A percentile compares a stretch with the other conserved stretches of the same genome.
Evolutionary conservation across 1,139 yeast species (phyloP).

Genomic region (Pichia sp.): DNA sequence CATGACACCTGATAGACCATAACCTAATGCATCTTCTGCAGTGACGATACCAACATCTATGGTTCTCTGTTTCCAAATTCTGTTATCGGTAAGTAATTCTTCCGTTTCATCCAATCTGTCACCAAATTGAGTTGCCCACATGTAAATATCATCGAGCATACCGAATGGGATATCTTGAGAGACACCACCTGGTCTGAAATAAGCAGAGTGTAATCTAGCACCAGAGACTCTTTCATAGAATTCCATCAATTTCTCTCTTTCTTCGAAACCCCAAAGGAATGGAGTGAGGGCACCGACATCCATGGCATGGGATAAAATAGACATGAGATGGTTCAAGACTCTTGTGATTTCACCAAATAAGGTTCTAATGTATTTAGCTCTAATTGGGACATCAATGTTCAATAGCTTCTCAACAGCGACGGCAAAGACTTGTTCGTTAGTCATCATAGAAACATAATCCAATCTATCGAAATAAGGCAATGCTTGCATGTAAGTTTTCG

Average conservation of each 20-base stretch:
- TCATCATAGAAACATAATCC: constrained; percentile 90
- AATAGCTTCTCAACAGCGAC: constrained; percentile 81
- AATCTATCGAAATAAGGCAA: constrained; percentile 84
- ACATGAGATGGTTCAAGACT: constrained; percentile 79
- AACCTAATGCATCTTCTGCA: constrained; percentile 83
- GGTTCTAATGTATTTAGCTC: constrained; percentile 82
- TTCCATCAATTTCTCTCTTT: constrained; percentile 89
- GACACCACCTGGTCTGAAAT: constrained; percentile 90
- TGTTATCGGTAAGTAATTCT: constrained; percentile 82
- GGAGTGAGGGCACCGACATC: constrained; percentile 95
- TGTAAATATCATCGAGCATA: constrained; percentile 79
- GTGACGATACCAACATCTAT: constrained; percentile 72
- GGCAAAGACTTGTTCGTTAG: constrained; percentile 81
- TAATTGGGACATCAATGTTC: constrained; percentile 76
- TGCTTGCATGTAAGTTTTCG: constrained; percentile 80
- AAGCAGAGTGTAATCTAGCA: constrained; percentile 84
- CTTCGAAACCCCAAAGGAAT: constrained; percentile 92
- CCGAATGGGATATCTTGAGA: constrained; percentile 86
- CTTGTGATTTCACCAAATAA: constrained; percentile 86
- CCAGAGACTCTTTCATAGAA: constrained; percentile 89
- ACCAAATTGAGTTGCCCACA: constrained; percentile 97
- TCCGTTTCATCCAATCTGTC: constrained; percentile 89
- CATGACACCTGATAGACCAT: constrained; percentile 81
- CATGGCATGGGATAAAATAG: constrained; percentile 84
- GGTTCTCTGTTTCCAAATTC: constrained; percentile 91